These are phyloP conservation scores for Populus ilicifolia DNA, from an alignment of 345 rosid species.

Conservation along the genomic window DNA sequence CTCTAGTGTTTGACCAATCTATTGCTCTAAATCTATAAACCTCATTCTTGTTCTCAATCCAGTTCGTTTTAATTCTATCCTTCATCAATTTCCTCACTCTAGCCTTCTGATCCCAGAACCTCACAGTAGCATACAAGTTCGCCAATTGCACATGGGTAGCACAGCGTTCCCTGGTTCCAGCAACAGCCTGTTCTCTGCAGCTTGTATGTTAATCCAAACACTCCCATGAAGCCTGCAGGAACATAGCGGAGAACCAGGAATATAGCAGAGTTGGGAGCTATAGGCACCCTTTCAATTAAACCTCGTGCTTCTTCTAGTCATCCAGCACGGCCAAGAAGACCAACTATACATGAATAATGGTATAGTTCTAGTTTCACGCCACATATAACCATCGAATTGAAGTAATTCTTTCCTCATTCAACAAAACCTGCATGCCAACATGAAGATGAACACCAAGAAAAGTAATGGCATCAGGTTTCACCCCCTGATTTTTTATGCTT, in stretches of 20 bases:
- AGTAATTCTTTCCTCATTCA: constrained; percentile 49
- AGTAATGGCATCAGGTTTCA: constrained; percentile 64
- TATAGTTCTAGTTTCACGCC: constrained; percentile 57
- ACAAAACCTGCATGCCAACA: constrained; percentile 85
- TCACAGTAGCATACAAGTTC: constrained; percentile 65
- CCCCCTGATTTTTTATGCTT: constrained; percentile 43
- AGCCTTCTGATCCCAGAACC: constrained; percentile 67
- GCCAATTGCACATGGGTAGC: constrained; percentile 75
- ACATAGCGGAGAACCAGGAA: constrained; percentile 79
- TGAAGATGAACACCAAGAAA: constrained; percentile 85
- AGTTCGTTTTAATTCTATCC: constrained; percentile 62
- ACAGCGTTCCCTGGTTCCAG: constrained; percentile 70
- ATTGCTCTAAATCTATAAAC: constrained; percentile 68
- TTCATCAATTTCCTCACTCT: constrained; percentile 74
- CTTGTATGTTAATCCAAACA: constrained; percentile 70
- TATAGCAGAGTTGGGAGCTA: constrained; percentile 60
- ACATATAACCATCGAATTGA: constrained; percentile 50
- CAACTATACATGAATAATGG: constrained; percentile 85
- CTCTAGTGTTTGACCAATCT: constrained; percentile 43
- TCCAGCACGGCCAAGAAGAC: constrained; percentile 85
- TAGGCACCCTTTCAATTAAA: constrained; percentile 59
- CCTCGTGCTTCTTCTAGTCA: constrained; percentile 62
- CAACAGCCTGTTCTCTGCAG: constrained; percentile 68
- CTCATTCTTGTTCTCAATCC: constrained; percentile 72
- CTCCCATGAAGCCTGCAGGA: constrained; percentile 73